Percentiles rank a stretch among this genome's conserved stretches.
Evolutionary conservation across 139 green algal species (phyloP).

Genomic region (Tetraselmis chui): DNA sequence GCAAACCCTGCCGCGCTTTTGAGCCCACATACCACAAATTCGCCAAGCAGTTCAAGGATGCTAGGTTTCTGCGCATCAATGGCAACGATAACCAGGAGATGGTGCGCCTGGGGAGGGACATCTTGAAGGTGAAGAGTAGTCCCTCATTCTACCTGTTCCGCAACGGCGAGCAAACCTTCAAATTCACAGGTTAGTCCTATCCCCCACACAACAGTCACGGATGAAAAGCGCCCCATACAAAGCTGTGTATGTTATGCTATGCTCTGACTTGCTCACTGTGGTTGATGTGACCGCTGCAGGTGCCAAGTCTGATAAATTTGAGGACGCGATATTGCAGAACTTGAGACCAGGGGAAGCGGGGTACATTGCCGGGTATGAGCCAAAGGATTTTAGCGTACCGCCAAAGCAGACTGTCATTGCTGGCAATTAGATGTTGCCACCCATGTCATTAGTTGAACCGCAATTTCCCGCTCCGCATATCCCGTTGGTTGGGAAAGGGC

Average conservation of each 20-base stretch:
- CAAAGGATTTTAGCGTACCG: background rate
- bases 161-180: constrained; percentile 14
- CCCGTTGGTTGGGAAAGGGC: no score
- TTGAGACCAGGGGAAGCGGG: background rate
- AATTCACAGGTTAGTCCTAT: constrained; percentile 7
- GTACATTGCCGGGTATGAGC: background rate
- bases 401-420: background rate
- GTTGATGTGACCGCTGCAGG: no score
- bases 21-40: constrained; percentile 11
- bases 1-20: constrained; percentile 32
- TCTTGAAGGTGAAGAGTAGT: constrained; percentile 16
- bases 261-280: no score
- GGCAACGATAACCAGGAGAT: constrained; percentile 28
- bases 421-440: no score
- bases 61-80: constrained; percentile 15
- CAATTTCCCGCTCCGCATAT: no score
- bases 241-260: no score
- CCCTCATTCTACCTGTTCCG: constrained; percentile 26
- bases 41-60: background rate
- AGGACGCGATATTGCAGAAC: constrained; percentile 10
- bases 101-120: constrained; percentile 10
- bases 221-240: no score
- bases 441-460: no score
- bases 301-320: constrained; percentile 16
- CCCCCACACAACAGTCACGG: no score